Evolutionary conservation across 768 basidiomycete species (phyloP).

Genomic region (Podaxis rugospora): DNA sequence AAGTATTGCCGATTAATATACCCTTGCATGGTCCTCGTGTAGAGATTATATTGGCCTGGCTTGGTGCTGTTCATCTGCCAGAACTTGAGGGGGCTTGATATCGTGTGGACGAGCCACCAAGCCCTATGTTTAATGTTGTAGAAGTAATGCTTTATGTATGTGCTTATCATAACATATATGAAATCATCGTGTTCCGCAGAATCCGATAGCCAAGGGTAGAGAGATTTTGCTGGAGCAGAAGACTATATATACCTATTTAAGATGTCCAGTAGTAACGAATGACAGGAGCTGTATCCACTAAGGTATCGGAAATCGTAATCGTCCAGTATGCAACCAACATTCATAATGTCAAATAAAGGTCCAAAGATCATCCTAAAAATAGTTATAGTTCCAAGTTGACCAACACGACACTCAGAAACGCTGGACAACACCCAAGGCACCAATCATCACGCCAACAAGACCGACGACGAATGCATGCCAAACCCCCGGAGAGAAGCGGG

Average conservation of each 20-base stretch:
- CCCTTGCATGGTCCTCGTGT: constrained; percentile 84
- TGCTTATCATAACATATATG: background rate
- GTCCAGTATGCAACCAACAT: background rate
- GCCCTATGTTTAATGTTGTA: background rate
- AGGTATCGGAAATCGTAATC: background rate
- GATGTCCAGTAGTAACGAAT: constrained; percentile 4
- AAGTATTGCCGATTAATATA: constrained; percentile 67
- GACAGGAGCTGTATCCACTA: constrained; percentile 3
- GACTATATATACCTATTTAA: constrained; percentile 1
- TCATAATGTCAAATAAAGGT: background rate
- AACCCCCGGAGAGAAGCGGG: constrained; percentile 25
- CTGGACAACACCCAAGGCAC: constrained; percentile 22
- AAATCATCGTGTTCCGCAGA: background rate
- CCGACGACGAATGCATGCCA: constrained; percentile 32
- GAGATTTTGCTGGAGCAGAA: background rate
- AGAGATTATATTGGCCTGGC: constrained; percentile 81
- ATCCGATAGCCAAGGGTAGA: background rate
- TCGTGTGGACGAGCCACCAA: background rate
- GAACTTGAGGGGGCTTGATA: constrained; percentile 48
- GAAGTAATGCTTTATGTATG: background rate
- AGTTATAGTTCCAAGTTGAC: background rate
- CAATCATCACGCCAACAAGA: constrained; percentile 31
- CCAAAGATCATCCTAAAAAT: background rate
- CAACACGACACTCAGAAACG: constrained; percentile 12
- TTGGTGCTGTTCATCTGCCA: constrained; percentile 74